These are phyloP conservation scores for Amanita pallidorosea DNA, from an alignment of 768 basidiomycete species.

Conservation along the genomic window DNA sequence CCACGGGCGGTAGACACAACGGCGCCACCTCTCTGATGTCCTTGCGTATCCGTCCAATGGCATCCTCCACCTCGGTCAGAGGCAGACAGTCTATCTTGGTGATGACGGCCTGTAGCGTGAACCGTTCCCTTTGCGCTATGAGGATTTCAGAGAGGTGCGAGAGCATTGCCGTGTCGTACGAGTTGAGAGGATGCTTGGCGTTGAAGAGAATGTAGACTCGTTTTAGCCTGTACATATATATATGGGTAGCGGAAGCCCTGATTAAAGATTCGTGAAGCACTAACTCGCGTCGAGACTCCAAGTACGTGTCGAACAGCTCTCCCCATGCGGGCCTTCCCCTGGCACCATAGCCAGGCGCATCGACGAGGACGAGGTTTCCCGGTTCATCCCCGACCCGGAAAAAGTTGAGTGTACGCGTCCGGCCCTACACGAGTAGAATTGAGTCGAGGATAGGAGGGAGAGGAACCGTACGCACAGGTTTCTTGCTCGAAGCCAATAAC, in stretches of 20 bases:
- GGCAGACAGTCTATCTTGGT: constrained; percentile 58
- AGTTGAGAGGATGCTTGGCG: constrained; percentile 50
- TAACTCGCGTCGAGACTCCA: constrained; percentile 50
- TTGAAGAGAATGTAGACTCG: constrained; percentile 66
- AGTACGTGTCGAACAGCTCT: constrained; percentile 51
- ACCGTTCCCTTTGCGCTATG: constrained; percentile 26
- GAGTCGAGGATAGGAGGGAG: neutral
- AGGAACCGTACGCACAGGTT: constrained; percentile 50
- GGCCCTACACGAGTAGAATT: constrained; percentile 28
- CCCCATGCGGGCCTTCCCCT: constrained; percentile 75
- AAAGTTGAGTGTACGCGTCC: constrained; percentile 65
- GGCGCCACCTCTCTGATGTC: constrained; percentile 47
- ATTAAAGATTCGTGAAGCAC: no score
- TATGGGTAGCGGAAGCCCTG: no score
- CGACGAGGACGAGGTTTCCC: constrained; percentile 58
- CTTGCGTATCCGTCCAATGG: constrained; percentile 31
- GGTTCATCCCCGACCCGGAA: constrained; percentile 52
- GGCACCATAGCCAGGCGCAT: constrained; percentile 73
- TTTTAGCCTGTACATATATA: constrained; percentile 45
- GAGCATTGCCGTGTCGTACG: constrained; percentile 54
- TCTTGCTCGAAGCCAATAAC: constrained; percentile 56
- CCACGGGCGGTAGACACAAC: constrained; percentile 54
- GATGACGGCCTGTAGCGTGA: constrained; percentile 62
- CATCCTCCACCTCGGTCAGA: constrained; percentile 17
- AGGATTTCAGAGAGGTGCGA: constrained; percentile 33